A percentile compares a stretch with the other conserved stretches of the same genome.
Conservation (phyloP, 441 rosid species). For the Hypseocharis bilobata region DNA sequence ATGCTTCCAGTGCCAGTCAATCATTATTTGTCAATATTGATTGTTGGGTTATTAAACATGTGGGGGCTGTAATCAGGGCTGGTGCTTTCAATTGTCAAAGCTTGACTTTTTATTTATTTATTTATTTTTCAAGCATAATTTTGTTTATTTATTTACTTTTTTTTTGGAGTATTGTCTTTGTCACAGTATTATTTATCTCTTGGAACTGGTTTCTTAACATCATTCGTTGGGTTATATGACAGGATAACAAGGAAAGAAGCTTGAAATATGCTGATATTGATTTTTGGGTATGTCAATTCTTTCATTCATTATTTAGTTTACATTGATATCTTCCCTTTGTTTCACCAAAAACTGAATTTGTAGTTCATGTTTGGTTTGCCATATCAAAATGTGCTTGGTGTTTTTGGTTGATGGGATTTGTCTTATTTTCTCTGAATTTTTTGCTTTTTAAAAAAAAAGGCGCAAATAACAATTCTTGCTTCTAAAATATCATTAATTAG, state of each 20-base stretch:
- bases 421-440: neutral
- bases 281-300: conserved; percentile 17
- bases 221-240: conserved; percentile 21
- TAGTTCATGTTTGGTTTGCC: no score
- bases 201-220: conserved; percentile 10
- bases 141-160: no score
- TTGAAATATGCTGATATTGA: conserved; percentile 27
- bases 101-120: neutral
- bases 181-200: neutral
- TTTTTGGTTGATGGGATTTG: neutral
- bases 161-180: neutral
- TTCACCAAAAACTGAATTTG: neutral
- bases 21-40: neutral
- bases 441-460: no score
- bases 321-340: neutral
- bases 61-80: neutral
- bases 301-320: neutral
- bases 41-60: neutral
- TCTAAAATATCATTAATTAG: no score
- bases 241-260: conserved; percentile 96
- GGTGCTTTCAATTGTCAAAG: no score
- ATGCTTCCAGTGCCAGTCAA: neutral
- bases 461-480: no score
- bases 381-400: no score
- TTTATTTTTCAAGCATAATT: neutral